phyloP scores from a whole-genome alignment of 2,329 filamentous ascomycete species.

The Trichoderma arundinaceum region DNA sequence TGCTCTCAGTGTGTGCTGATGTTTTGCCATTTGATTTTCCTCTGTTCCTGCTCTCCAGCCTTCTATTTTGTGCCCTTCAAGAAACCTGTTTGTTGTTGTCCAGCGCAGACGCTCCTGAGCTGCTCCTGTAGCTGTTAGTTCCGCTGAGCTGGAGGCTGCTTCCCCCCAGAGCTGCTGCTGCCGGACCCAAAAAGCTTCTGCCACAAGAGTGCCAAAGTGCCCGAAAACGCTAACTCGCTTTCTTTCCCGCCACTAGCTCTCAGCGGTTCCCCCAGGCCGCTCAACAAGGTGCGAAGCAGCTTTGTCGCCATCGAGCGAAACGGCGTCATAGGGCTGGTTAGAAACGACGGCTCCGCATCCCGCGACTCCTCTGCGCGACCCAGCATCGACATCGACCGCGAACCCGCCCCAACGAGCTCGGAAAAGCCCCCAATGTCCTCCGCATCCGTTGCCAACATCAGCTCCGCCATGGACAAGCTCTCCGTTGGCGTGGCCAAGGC shows the following conservation, averaged over 20 bases:
- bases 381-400: conserved; percentile 46
- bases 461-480: conserved; percentile 29
- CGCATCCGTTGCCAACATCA: conserved; percentile 37
- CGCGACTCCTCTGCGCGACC: conserved; percentile 45
- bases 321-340: conserved; percentile 60
- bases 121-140: conserved; percentile 30
- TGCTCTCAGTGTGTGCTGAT: conserved; percentile 33
- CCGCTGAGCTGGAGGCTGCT: conserved; percentile 16
- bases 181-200: background rate
- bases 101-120: conserved; percentile 26
- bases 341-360: conserved; percentile 48
- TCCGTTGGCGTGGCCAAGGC: conserved; percentile 42
- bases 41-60: conserved; percentile 58
- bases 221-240: conserved; percentile 35
- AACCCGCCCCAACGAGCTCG: conserved; percentile 43
- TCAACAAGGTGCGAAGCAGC: conserved; percentile 76
- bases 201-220: conserved; percentile 12
- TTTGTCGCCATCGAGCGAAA: conserved; percentile 76
- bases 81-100: conserved; percentile 27
- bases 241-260: conserved; percentile 37
- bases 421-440: conserved; percentile 46
- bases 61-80: conserved; percentile 42
- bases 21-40: conserved; percentile 18
- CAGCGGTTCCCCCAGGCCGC: conserved; percentile 61
- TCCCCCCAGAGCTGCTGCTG: conserved; percentile 12